Conservation (phyloP, 148 eudicot species). For the Rhododendron griersonianum region DNA sequence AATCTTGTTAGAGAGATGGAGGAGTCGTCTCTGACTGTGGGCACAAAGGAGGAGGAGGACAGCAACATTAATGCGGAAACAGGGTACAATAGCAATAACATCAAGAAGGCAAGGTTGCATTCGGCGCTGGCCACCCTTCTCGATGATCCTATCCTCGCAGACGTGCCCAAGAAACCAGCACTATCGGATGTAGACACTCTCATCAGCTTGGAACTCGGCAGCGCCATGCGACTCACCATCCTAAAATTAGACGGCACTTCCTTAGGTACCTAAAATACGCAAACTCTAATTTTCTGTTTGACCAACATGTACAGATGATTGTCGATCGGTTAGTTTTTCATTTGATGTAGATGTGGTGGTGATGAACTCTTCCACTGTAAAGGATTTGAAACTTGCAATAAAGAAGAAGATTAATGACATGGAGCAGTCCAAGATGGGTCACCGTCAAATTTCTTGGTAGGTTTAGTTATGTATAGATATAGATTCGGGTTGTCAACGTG, state of each 20-base stretch:
- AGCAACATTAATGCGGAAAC: constrained; percentile 7
- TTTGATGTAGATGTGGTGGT: constrained; percentile 65
- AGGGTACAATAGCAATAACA: constrained; percentile 47
- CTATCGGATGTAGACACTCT: constrained; percentile 82
- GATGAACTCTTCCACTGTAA: constrained; percentile 74
- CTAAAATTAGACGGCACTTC: constrained; percentile 70
- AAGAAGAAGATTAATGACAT: constrained; percentile 61
- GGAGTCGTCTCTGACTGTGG: background rate
- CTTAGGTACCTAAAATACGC: constrained; percentile 41
- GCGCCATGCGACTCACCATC: constrained; percentile 88
- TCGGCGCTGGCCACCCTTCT: constrained; percentile 65
- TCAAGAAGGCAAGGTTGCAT: constrained; percentile 63
- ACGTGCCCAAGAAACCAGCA: constrained; percentile 71
- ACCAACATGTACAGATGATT: constrained; percentile 13
- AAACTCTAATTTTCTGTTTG: constrained; percentile 20
- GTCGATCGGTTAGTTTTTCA: background rate
- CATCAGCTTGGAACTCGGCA: constrained; percentile 84
- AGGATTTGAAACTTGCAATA: constrained; percentile 69
- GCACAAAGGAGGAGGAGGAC: background rate
- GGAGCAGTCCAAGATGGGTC: constrained; percentile 93
- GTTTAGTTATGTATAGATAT: background rate
- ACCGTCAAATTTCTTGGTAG: constrained; percentile 94
- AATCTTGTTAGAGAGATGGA: constrained; percentile 14
- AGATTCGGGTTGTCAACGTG: background rate
- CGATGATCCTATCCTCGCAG: constrained; percentile 70